phyloP scores from a whole-genome alignment of 805 yeast species.

The Cyberlindnera lachancei region DNA sequence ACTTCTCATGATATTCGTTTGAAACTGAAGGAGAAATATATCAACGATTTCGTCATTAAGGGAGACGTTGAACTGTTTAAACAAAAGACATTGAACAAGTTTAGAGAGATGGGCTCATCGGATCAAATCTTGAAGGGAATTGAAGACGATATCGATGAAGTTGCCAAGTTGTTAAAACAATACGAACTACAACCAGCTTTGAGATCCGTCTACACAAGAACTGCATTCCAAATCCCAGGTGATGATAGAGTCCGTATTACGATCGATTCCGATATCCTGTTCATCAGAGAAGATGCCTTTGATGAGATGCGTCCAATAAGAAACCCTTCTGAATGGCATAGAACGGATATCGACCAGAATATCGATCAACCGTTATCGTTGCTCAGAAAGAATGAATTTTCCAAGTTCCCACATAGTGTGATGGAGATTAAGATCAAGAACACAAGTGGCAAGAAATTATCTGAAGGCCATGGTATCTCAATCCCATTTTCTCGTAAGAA shows the following conservation, averaged over 20 bases:
- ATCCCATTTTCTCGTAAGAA: conserved; percentile 41
- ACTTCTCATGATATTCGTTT: conserved; percentile 60
- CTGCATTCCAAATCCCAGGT: conserved; percentile 97
- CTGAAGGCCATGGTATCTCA: conserved; percentile 25
- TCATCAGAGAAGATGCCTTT: conserved; percentile 85
- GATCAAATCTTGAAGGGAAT: conserved; percentile 43
- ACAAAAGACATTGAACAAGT: conserved; percentile 49
- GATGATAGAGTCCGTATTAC: conserved; percentile 88
- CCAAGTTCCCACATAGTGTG: conserved; percentile 78
- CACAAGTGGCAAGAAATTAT: conserved; percentile 29
- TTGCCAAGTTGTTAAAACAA: conserved; percentile 56
- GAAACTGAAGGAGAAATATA: conserved; percentile 70
- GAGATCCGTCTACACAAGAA: conserved; percentile 81
- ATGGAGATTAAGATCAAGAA: conserved; percentile 76
- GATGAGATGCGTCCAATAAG: conserved; percentile 83
- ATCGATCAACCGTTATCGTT: conserved; percentile 61
- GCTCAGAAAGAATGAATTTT: conserved; percentile 78
- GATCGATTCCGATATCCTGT: conserved; percentile 81
- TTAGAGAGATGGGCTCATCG: conserved; percentile 54
- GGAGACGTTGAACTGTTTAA: conserved; percentile 33
- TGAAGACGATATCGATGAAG: conserved; percentile 46
- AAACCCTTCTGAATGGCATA: conserved; percentile 85
- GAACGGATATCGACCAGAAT: conserved; percentile 80
- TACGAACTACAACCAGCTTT: conserved; percentile 75
- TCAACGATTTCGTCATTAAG: conserved; percentile 63